Conservation (phyloP, 352 stramenopile genomes). For the Phytophthora syringae region DNA sequence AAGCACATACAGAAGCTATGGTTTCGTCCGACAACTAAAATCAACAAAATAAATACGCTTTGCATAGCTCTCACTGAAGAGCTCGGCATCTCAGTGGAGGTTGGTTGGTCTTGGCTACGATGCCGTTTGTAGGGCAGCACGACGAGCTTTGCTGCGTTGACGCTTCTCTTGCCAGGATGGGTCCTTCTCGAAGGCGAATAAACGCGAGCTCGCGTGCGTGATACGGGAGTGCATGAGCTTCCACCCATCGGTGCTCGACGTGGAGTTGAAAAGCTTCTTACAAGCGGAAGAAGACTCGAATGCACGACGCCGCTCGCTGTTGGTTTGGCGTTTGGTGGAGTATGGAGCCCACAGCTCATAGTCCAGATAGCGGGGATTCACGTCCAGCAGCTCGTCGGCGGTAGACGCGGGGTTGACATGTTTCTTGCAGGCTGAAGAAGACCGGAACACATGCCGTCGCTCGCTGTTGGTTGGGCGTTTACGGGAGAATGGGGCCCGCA, state of each 20-base stretch:
- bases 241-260: neutral
- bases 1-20: neutral
- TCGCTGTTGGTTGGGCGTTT: too few species aligned
- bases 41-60: constrained; percentile 1
- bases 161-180: neutral
- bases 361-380: constrained; percentile 22
- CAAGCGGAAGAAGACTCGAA: neutral
- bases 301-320: constrained; percentile 9
- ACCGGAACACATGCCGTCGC: too few species aligned
- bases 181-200: neutral
- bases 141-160: neutral
- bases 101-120: neutral
- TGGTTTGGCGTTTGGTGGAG: constrained; percentile 11
- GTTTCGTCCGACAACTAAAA: neutral
- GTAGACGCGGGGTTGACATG: neutral
- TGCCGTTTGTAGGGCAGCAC: neutral
- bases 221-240: neutral
- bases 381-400: neutral
- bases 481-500: too few species aligned
- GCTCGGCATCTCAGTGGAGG: neutral
- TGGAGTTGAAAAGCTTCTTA: neutral
- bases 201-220: neutral
- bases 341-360: constrained; percentile 20
- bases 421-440: too few species aligned
- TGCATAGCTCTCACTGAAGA: neutral